phyloP scores from a whole-genome alignment of 2,329 filamentous ascomycete genomes.

The Coleophoma cylindrospora region DNA sequence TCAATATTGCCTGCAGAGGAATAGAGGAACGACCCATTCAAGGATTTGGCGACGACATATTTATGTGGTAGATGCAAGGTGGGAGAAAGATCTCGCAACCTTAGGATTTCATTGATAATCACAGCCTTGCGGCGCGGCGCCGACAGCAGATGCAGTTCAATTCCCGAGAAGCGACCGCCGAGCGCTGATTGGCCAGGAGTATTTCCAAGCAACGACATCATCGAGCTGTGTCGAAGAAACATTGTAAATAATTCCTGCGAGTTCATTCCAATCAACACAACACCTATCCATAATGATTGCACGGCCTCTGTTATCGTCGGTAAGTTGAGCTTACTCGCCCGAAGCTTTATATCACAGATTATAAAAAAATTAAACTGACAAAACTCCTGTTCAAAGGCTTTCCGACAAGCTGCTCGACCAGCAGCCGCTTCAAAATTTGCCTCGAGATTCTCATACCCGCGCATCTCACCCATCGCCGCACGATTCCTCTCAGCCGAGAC shows the following conservation, averaged over 20 bases:
- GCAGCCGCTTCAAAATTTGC: slow-evolving; percentile 8
- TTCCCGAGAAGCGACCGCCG: neutral
- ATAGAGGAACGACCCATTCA: too few relatives aligned
- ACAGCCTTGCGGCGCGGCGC: neutral
- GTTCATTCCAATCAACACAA: neutral
- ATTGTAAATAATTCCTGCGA: too few relatives aligned
- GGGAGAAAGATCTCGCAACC: slow-evolving; percentile 2
- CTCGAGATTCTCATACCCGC: slow-evolving; percentile 23
- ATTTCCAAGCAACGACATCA: slow-evolving; percentile 9
- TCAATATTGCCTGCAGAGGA: too few relatives aligned
- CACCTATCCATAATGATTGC: slow-evolving; percentile 17
- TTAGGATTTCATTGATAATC: neutral
- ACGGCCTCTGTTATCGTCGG: slow-evolving; percentile 23
- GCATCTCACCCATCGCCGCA: slow-evolving; percentile 17
- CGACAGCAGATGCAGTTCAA: too few relatives aligned
- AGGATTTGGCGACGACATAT: neutral
- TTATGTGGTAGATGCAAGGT: neutral
- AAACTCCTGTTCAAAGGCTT: slow-evolving; percentile 28
- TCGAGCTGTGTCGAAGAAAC: slow-evolving; percentile 1
- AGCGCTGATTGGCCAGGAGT: slow-evolving; percentile 20
- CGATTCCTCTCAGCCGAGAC: slow-evolving; percentile 79
- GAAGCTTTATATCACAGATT: too few relatives aligned
- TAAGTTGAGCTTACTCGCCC: slow-evolving; percentile 2
- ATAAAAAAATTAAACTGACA: too few relatives aligned
- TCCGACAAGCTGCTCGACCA: slow-evolving; percentile 38